Evolutionary conservation across 2,329 filamentous ascomycete genomes (phyloP), one percentile per base, ranked within the genome.

Genomic region (Venturia carpophila): DNA sequence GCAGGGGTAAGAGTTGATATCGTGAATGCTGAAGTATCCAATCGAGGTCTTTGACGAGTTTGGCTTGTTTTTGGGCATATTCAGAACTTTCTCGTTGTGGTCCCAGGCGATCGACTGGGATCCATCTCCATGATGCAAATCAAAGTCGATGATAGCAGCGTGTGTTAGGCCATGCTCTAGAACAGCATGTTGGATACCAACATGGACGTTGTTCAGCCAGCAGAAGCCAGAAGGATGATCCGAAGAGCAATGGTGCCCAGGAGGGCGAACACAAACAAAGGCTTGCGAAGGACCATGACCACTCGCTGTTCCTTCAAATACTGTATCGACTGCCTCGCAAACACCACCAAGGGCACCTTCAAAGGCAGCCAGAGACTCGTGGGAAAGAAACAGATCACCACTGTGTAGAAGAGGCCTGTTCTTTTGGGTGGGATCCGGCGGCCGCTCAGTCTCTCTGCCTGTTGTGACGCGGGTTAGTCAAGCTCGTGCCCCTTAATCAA

Each of bases 1-100:
- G 74, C 94, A 99, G 0, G 95, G 94, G 72, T 95, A 99, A 0
- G 93, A 97, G 76, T 99, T 97, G 78, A 99, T 97, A 72, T 99
- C 94, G 74, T 99, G 94, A 55, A 99, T 75, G 74, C 92, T 97
- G 75, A 96, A 97, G 74, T 99, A 99, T 11, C 92, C 94, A 70
- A 97, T 94, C 0, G 89, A 87, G 0, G 88, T 87, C 34, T 65
- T 94, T 77, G 93, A 93, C 82, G 88, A 89, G 39, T 82, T 79
- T 0, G 88, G 82, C 0, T 87, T 85, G 71, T 90, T 93, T 74
- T 89, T 92, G 7, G 85, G 75, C 49, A 87, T 79, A 19, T 77
- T 79, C 3, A 79, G 75, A 49, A 88, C 85, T 67, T 89, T 87
- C 60, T 84, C 81, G 73, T 97, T 99, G 70, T 95, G 90, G 52